Evolutionary conservation across 2,329 filamentous ascomycete genomes (phyloP).

Genomic region (Penicillium occitanis): DNA sequence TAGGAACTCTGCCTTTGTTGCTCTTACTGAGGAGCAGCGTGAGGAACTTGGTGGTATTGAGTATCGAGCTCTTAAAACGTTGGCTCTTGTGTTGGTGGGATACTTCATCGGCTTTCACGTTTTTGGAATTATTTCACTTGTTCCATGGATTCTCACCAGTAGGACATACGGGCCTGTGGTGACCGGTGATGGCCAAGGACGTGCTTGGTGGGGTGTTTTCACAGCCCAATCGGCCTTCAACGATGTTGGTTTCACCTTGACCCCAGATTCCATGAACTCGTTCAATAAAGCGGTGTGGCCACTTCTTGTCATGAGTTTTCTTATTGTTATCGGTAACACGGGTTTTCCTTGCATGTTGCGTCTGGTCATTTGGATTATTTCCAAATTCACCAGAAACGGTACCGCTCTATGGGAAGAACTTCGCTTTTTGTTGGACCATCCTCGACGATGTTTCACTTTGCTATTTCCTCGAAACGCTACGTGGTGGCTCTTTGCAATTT

Average conservation of each 20-base stretch:
- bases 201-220: conserved; percentile 89
- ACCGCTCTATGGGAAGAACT: conserved; percentile 86
- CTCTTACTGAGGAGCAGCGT: conserved; percentile 83
- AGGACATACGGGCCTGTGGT: conserved; percentile 65
- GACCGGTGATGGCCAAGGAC: conserved; percentile 59
- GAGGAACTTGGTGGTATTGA: conserved; percentile 96
- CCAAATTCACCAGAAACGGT: conserved; percentile 63
- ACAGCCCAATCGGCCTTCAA: conserved; percentile 87
- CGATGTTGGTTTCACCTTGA: conserved; percentile 90
- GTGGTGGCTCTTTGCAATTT: conserved; percentile 91
- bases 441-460: conserved; percentile 91
- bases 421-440: conserved; percentile 87
- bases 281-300: conserved; percentile 76
- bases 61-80: conserved; percentile 84
- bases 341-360: conserved; percentile 93
- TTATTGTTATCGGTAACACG: conserved; percentile 93
- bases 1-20: conserved; percentile 88
- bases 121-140: conserved; percentile 68
- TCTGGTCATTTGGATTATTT: conserved; percentile 82
- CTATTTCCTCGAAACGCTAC: conserved; percentile 87
- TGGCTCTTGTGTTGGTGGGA: conserved; percentile 71
- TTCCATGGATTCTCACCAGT: conserved; percentile 75
- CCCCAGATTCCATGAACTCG: conserved; percentile 88
- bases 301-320: conserved; percentile 74
- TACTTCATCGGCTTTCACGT: conserved; percentile 86